Conservation (phyloP, 306 rosid genomes). For the Castanea mollissima region DNA sequence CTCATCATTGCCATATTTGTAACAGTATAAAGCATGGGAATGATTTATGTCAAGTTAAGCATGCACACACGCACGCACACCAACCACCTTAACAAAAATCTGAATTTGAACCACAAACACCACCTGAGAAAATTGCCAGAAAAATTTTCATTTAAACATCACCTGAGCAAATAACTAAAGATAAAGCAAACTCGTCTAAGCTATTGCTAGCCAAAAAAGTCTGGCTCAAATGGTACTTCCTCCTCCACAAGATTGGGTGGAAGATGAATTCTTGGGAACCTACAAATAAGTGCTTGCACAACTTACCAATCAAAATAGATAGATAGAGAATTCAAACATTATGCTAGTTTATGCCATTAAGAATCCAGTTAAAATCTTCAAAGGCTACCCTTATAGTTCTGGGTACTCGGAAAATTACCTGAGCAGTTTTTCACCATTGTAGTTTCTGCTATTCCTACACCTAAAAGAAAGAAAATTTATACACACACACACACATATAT, state of each 20-base stretch:
- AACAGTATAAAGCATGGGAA: neutral
- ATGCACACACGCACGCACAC: too few relatives aligned
- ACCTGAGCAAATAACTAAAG: neutral
- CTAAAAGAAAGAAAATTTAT: too few relatives aligned
- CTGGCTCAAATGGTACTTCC: too few relatives aligned
- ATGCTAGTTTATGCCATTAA: neutral
- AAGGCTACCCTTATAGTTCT: neutral
- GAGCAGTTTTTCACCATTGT: neutral
- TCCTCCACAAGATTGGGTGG: too few relatives aligned
- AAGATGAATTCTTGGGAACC: too few relatives aligned
- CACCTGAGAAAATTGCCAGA: neutral
- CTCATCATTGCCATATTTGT: too few relatives aligned
- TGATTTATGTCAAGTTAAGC: neutral
- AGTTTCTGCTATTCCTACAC: neutral
- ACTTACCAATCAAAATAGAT: too few relatives aligned
- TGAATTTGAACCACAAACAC: neutral
- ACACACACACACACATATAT: too few relatives aligned
- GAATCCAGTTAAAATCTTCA: neutral
- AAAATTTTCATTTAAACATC: neutral
- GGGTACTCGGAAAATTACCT: neutral
- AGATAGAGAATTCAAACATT: too few relatives aligned
- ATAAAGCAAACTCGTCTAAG: neutral
- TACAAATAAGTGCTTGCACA: too few relatives aligned
- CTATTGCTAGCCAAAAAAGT: too few relatives aligned
- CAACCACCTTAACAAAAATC: neutral